A percentile compares a stretch with the other conserved stretches of the same genome.
These are phyloP conservation scores for Coprinellus aureogranulatus DNA, from an alignment of 768 basidiomycete genomes.

Conservation along the genomic window DNA sequence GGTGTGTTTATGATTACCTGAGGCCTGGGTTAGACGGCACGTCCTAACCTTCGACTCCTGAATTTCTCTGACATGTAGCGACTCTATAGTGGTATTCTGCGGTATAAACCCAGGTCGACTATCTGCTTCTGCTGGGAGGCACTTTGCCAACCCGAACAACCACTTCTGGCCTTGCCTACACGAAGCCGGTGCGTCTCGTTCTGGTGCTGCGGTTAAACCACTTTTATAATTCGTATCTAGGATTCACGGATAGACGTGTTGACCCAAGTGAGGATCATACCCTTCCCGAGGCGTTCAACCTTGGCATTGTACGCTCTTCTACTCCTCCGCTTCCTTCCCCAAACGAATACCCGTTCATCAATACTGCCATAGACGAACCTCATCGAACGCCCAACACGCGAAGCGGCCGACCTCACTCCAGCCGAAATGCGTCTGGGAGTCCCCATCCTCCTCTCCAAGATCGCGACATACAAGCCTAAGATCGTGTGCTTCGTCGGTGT, in stretches of 20 bases:
- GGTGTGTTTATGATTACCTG: constrained; percentile 51
- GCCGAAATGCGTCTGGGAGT: constrained; percentile 54
- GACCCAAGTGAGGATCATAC: constrained; percentile 57
- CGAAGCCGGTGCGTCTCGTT: constrained; percentile 51
- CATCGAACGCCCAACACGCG: constrained; percentile 63
- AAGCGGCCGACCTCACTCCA: constrained; percentile 55
- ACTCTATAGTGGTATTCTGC: constrained; percentile 67
- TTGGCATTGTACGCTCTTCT: constrained; percentile 68
- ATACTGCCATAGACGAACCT: constrained; percentile 61
- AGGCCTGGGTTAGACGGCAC: constrained; percentile 49
- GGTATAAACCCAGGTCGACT: constrained; percentile 77
- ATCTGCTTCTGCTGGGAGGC: constrained; percentile 70
- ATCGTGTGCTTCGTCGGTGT: constrained; percentile 80
- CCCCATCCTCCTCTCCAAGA: constrained; percentile 56
- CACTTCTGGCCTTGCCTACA: constrained; percentile 79
- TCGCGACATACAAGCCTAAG: constrained; percentile 52
- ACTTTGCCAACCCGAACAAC: constrained; percentile 77
- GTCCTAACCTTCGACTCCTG: constrained; percentile 9
- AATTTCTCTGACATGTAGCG: background rate
- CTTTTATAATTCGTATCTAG: constrained; percentile 28
- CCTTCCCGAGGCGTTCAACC: constrained; percentile 53
- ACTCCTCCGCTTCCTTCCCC: too few species aligned
- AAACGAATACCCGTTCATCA: background rate
- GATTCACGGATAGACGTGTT: constrained; percentile 55
- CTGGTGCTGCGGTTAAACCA: background rate